These are phyloP conservation scores for Alternaria ventricosa DNA, from an alignment of 2,329 filamentous ascomycete species.

Conservation along the genomic window DNA sequence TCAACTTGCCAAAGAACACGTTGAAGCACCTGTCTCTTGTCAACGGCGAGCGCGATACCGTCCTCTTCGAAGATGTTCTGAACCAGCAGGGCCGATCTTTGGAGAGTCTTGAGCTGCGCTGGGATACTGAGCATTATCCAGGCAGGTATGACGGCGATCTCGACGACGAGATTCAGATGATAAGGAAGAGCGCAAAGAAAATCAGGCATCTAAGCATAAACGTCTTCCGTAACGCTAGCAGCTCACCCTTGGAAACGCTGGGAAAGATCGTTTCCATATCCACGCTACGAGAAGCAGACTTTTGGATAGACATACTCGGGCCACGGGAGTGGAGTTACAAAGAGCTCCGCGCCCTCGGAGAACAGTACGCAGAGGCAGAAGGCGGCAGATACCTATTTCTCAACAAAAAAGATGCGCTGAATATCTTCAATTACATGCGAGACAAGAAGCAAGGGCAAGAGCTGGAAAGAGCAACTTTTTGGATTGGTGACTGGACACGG, in stretches of 20 bases:
- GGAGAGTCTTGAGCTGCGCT: conserved; percentile 8
- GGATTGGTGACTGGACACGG: conserved; percentile 13
- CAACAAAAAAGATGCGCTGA: conserved; percentile 3
- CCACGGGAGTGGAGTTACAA: neutral
- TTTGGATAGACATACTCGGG: conserved; percentile 13
- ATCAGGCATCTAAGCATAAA: conserved; percentile 19
- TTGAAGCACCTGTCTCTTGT: conserved; percentile 11
- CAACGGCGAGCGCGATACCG: neutral
- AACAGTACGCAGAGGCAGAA: neutral
- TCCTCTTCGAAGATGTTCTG: conserved; percentile 3
- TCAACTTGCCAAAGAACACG: conserved; percentile 7
- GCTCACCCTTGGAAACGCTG: conserved; percentile 18
- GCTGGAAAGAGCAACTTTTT: conserved; percentile 16
- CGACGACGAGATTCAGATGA: neutral
- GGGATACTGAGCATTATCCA: neutral
- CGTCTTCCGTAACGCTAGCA: conserved; percentile 17
- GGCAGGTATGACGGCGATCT: neutral
- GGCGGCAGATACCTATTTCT: neutral
- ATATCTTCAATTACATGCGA: conserved; percentile 18
- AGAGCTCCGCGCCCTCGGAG: conserved; percentile 3
- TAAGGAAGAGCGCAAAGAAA: conserved; percentile 6
- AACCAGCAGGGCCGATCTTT: conserved; percentile 16
- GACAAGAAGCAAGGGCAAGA: conserved; percentile 5
- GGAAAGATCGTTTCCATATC: conserved; percentile 6
- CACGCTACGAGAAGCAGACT: conserved; percentile 10